Base-by-base conservation (phyloP, 768 basidiomycete genomes). In the Hericium alpestre region DNA sequence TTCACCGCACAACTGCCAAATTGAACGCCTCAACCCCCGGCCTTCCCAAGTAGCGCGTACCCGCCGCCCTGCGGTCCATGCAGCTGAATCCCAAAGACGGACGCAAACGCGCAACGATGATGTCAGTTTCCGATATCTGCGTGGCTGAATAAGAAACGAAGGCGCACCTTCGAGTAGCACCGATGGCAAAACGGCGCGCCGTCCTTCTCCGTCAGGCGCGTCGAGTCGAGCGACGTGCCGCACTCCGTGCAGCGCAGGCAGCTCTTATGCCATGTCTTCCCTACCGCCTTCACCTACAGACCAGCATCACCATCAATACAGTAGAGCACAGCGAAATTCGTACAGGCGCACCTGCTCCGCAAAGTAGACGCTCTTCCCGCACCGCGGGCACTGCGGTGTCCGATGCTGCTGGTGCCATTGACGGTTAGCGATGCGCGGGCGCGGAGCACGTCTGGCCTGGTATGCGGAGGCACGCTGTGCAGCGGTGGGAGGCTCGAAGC, bases 171-270 rank as follows among this genome's bases (percentile, higher is more conserved):
- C 58, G 76, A 76, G 62, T 92, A 88, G 66, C 89, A 92, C 48
- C 81, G 74, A 56, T 79, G 76, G 61, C 89, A 92, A 39, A 81
- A 73, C 12, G 86, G 85, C 12, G 79, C 75, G 1, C 84, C 89
- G 48, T 88, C 87, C 64, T 86, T 86, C 67, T 91, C 89, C 25
- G 86, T 79, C 56, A 92, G 68, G 20, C 81, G 78, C 49, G 74
- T 83, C 37, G 88, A 86, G 64, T 90, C 88, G n/a, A 92, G 71
- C 7, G 73, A 64, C 0, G 82, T 81, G 55, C 73, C 77, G 64
- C 89, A 92, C 61, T 84, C 84, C 9, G 77, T 76, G 65, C 89
- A 92, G n/a, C 89, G 74, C 61, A 92, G 69, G 64, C 90, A 92
- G 15, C 70, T 73, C 64, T 87, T 89, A 61, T 92, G 90, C 70